phyloP scores from a whole-genome alignment of 2,329 filamentous ascomycete genomes.

The Fusarium illudens region DNA sequence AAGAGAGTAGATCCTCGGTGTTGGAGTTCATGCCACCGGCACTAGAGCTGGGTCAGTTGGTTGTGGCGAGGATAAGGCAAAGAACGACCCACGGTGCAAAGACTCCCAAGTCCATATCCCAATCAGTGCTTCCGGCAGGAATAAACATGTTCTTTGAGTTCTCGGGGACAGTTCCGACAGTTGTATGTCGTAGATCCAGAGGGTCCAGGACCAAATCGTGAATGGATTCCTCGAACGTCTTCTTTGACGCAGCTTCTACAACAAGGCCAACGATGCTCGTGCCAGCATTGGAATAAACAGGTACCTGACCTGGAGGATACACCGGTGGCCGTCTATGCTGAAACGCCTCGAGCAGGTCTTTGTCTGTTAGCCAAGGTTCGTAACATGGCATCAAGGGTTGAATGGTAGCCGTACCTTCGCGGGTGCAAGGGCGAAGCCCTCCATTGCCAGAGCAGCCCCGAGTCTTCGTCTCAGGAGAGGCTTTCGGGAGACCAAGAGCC shows the following conservation, averaged over 20 bases:
- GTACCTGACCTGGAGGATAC: not conserved
- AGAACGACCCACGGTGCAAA: not conserved
- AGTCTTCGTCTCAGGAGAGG: rapidly evolving
- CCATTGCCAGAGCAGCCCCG: not conserved
- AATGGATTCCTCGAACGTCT: not conserved
- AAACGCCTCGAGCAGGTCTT: slow-evolving; percentile 3
- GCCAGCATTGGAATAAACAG: slow-evolving; percentile 5
- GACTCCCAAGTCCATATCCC: slow-evolving; percentile 1
- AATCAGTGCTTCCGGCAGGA: not conserved
- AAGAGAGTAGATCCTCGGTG: not conserved
- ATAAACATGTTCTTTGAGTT: not conserved
- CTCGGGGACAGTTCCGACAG: not conserved
- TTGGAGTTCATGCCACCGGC: slow-evolving; percentile 2
- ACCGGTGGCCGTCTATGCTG: not conserved
- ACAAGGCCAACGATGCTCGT: not conserved
- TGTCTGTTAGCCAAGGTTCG: not conserved
- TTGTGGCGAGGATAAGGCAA: too few species aligned
- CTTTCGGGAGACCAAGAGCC: not conserved
- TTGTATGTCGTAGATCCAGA: not conserved
- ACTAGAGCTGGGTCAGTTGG: not conserved
- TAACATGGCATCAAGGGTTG: too few species aligned
- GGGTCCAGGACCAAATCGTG: not conserved
- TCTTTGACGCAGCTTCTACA: not conserved
- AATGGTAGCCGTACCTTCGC: not conserved
- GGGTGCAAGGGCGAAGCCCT: not conserved